A percentile compares a stretch with the other conserved stretches of the same genome.
Conservation (phyloP, 2,329 filamentous ascomycete genomes). For the Diplodia sapinea region DNA sequence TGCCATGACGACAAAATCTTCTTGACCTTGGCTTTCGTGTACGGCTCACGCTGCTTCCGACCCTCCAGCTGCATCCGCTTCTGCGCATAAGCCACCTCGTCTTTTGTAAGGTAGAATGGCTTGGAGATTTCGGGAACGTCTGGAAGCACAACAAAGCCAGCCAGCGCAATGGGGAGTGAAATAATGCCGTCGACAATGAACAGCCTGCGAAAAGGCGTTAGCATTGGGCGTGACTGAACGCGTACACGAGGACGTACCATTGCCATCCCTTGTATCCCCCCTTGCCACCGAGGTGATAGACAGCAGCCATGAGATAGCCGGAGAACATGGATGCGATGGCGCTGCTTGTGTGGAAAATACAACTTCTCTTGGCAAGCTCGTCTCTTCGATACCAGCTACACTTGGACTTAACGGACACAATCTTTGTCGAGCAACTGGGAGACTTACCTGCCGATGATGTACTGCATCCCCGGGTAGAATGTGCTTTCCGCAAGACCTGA, state of each 20-base stretch:
- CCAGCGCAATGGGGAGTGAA: constrained; percentile 58
- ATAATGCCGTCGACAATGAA: constrained; percentile 63
- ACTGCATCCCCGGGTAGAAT: constrained; percentile 61
- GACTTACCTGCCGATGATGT: constrained; percentile 51
- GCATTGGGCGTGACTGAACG: not conserved
- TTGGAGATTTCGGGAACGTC: constrained; percentile 59
- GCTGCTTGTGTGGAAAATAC: constrained; percentile 58
- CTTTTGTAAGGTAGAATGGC: constrained; percentile 55
- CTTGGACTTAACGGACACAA: not conserved
- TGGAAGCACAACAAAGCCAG: constrained; percentile 57
- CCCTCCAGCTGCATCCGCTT: constrained; percentile 60
- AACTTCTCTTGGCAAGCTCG: constrained; percentile 59
- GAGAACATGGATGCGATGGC: constrained; percentile 55
- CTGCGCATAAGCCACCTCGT: constrained; percentile 54
- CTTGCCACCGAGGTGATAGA: constrained; percentile 57
- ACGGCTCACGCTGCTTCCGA: constrained; percentile 52
- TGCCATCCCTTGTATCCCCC: constrained; percentile 61
- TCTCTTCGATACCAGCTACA: constrained; percentile 56
- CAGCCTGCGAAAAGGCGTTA: constrained; percentile 35
- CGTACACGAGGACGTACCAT: constrained; percentile 40
- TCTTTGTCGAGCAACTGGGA: not conserved
- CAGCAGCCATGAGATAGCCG: constrained; percentile 62
- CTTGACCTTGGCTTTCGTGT: constrained; percentile 60
- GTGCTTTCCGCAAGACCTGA: constrained; percentile 54
- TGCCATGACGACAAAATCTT: constrained; percentile 70